phyloP scores from a whole-genome alignment of 179 eudicot species.

The Drosera spatulata region DNA sequence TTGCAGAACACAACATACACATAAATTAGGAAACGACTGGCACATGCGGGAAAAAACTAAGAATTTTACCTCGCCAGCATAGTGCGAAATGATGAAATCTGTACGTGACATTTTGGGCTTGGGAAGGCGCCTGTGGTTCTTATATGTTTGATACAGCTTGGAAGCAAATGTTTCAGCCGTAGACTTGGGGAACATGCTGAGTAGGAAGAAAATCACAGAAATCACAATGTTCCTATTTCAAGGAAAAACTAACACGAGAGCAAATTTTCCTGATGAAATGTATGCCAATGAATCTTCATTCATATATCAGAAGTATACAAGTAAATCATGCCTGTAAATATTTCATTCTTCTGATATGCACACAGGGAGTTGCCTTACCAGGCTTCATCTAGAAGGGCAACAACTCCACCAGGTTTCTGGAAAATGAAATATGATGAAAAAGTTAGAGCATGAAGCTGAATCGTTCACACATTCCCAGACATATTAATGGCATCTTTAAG shows the following conservation, averaged over 20 bases:
- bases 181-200: constrained; percentile 98
- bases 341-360: background rate
- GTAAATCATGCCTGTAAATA: too few species aligned
- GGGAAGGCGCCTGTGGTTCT: constrained; percentile 70
- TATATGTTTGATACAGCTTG: constrained; percentile 92
- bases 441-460: constrained; percentile 1
- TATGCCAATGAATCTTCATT: background rate
- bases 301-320: too few species aligned
- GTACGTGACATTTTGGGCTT: constrained; percentile 93
- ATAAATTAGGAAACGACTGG: too few species aligned
- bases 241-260: background rate
- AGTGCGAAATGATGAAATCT: constrained; percentile 78
- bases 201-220: constrained; percentile 14
- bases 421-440: constrained; percentile 3
- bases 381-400: constrained; percentile 96
- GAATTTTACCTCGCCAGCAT: constrained; percentile 86
- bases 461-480: too few species aligned
- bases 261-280: background rate
- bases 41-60: too few species aligned
- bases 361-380: constrained; percentile 39
- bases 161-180: constrained; percentile 89
- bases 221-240: background rate
- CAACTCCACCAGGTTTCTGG: constrained; percentile 96
- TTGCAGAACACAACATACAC: background rate
- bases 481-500: too few species aligned